Percentiles rank a stretch among this genome's conserved stretches.
Evolutionary conservation across 129 eudicot species (phyloP).

Genomic region (Tanacetum coccineum): DNA sequence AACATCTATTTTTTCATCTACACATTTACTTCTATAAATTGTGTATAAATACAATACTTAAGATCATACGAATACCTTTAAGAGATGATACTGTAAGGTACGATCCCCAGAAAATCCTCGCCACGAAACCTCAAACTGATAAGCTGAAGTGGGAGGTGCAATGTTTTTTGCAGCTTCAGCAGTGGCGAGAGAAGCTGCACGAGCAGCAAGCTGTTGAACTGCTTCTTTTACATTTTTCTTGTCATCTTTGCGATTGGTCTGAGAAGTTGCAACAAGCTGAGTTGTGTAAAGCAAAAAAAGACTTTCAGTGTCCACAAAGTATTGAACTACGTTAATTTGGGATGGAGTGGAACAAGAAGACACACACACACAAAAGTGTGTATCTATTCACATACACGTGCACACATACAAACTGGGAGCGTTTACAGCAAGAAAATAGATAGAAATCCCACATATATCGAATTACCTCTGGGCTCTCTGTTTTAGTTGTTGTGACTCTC

Average conservation of each 20-base stretch:
- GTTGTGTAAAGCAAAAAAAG: too few relatives aligned
- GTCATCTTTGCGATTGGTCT: constrained; percentile 46
- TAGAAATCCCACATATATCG: not conserved
- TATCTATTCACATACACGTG: too few relatives aligned
- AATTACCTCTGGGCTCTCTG: constrained; percentile 47
- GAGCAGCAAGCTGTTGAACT: constrained; percentile 85
- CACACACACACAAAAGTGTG: too few relatives aligned
- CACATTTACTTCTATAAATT: too few relatives aligned
- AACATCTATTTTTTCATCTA: too few relatives aligned
- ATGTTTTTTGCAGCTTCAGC: constrained; percentile 84
- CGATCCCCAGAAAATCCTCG: constrained; percentile 83
- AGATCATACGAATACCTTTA: constrained; percentile 48
- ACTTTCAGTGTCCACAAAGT: not conserved
- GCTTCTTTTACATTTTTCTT: constrained; percentile 58
- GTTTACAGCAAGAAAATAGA: not conserved
- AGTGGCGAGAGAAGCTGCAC: constrained; percentile 84
- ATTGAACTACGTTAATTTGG: too few relatives aligned
- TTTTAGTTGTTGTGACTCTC: constrained; percentile 37
- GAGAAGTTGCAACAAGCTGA: constrained; percentile 6
- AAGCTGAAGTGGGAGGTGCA: constrained; percentile 76
- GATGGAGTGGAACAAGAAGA: too few relatives aligned
- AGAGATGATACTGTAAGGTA: constrained; percentile 56
- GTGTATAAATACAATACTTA: not conserved
- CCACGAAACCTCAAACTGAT: constrained; percentile 94
- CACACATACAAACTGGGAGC: too few relatives aligned